Evolutionary conservation across 176 grass and related monocot species (phyloP), one percentile per base, ranked within the genome.

Genomic region (Hsuehochloa calcarea): DNA sequence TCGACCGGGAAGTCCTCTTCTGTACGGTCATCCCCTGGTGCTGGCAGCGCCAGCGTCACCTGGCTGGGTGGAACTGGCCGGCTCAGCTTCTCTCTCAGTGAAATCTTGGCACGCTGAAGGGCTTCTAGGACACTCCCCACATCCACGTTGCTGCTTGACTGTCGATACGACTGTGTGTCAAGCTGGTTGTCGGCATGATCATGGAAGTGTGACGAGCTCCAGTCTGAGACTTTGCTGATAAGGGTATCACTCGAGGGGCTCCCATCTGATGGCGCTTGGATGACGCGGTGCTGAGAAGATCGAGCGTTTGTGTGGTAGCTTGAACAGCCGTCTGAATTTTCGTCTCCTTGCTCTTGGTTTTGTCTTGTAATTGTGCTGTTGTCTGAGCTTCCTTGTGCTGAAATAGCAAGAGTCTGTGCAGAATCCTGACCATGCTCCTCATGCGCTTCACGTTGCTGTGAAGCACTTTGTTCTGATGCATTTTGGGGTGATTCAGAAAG

Each of bases 111-210:
- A 17, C 58, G 81, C 37, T 83, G 90, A 68, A 99, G 85, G 8
- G 93, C 89, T 84, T 99, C 84, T 26, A 99, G 80, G 35, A 99
- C 90, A 51, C 80, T 61, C 59, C 76, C 91, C 61, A 95, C 72
- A 1, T 82, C 82, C 0, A 72, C 22, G 1, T 56, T 85, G 47
- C 26, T 70, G 47, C 46, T 71, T 55, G 87, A 51, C 64, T 68
- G 74, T 65, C 41, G 79, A 75, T 80, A 58, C 15, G 87, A 17
- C 64, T 39, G 82, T 19, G 70, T 16, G 19, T 58, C 85, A 1
- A 85, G 67, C 23, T 85, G 71, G 70, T 79, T 77, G 82, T 93
- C 87, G 0, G 68, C 43, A 39, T 69, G 56, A 5, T 91, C 88
- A 9, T 90, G 92, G 70, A 87, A 88, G 58, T 67, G 70, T 0